Percentiles rank a stretch among this genome's conserved stretches.
phyloP scores from a whole-genome alignment of 202 grass and related monocot genomes.

The Musa balbisiana region DNA sequence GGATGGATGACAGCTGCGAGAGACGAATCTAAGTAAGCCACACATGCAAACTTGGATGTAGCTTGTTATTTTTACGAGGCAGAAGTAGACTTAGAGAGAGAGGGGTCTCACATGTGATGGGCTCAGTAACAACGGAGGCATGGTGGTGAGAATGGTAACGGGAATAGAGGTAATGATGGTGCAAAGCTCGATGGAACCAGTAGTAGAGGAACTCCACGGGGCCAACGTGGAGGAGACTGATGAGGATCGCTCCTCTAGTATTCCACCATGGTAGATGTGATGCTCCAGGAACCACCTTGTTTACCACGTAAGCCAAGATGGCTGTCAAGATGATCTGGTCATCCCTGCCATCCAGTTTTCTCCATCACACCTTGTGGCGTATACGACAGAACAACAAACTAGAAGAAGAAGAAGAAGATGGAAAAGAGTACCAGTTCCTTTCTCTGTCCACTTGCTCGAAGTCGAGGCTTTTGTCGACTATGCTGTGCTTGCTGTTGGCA shows the following conservation, averaged over 20 bases:
- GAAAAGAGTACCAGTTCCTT: conserved; percentile 45
- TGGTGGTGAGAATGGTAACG: conserved; percentile 76
- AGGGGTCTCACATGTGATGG: conserved; percentile 40
- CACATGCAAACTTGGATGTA: not conserved
- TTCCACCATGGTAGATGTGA: conserved; percentile 56
- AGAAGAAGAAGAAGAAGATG: not conserved
- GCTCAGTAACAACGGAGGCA: conserved; percentile 61
- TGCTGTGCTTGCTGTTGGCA: conserved; percentile 47
- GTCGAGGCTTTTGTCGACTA: conserved; percentile 82
- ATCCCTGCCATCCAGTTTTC: conserved; percentile 41
- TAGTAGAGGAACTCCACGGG: conserved; percentile 79
- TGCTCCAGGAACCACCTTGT: conserved; percentile 16
- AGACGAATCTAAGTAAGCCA: not conserved
- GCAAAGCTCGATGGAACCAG: conserved; percentile 61
- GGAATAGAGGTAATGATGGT: conserved; percentile 65
- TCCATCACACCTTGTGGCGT: not conserved
- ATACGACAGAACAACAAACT: not conserved
- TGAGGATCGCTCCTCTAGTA: conserved; percentile 25
- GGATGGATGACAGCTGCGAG: conserved; percentile 67
- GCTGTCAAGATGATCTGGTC: conserved; percentile 91
- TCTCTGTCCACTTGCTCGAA: conserved; percentile 84
- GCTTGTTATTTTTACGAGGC: too few species aligned
- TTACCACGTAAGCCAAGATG: conserved; percentile 43
- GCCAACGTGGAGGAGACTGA: conserved; percentile 34
- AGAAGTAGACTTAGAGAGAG: not conserved